Conservation (phyloP, 306 rosid species). For the Sesbania bispinosa region DNA sequence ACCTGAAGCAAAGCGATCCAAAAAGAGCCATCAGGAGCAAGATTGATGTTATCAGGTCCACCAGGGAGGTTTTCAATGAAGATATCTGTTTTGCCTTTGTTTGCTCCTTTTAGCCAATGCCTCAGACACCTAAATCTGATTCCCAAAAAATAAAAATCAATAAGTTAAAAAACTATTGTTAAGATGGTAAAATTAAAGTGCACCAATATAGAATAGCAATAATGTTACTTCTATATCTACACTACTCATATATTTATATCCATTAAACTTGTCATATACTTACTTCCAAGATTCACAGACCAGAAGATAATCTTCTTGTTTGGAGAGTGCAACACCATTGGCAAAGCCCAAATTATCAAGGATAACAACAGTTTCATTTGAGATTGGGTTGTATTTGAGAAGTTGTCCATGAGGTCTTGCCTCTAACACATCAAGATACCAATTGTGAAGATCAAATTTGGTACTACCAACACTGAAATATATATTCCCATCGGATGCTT, state of each 20-base stretch:
- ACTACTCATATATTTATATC: too few relatives aligned
- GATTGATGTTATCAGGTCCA: conserved; percentile 71
- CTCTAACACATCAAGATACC: conserved; percentile 60
- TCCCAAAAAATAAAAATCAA: too few relatives aligned
- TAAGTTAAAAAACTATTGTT: too few relatives aligned
- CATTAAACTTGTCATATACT: too few relatives aligned
- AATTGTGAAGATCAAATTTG: conserved; percentile 46
- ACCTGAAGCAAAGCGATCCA: conserved; percentile 68
- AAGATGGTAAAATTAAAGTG: too few relatives aligned
- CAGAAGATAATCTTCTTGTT: conserved; percentile 53
- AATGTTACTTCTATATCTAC: background rate
- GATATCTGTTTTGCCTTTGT: conserved; percentile 51
- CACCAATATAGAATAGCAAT: background rate
- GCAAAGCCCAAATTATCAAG: conserved; percentile 53
- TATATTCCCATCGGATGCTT: conserved; percentile 53
- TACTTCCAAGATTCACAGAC: conserved; percentile 67
- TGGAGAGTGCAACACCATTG: conserved; percentile 73
- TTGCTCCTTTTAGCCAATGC: conserved; percentile 60
- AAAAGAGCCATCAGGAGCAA: conserved; percentile 74
- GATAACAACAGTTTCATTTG: conserved; percentile 36
- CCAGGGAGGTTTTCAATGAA: conserved; percentile 69
- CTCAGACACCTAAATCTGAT: conserved; percentile 48
- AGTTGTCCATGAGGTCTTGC: conserved; percentile 68
- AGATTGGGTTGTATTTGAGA: conserved; percentile 52
- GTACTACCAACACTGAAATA: conserved; percentile 60